Evolutionary conservation across 345 rosid species (phyloP).

Genomic region (Fremontodendron californicum): DNA sequence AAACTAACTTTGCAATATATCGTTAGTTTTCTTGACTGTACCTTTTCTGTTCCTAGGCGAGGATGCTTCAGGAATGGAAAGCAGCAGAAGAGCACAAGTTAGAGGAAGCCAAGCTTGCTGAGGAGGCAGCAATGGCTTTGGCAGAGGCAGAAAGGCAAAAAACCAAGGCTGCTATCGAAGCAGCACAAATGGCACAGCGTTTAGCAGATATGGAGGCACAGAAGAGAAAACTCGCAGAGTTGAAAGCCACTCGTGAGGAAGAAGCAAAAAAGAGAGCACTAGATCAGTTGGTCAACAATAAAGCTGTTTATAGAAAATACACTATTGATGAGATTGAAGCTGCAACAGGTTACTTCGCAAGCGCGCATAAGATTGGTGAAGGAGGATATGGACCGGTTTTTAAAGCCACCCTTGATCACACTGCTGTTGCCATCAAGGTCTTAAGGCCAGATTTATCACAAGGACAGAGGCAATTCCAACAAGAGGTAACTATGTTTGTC

Average conservation of each 20-base stretch:
- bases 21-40: neutral
- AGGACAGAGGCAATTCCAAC: constrained; percentile 68
- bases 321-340: constrained; percentile 53
- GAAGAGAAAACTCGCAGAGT: constrained; percentile 44
- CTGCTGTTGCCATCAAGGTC: constrained; percentile 69
- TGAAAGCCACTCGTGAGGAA: constrained; percentile 33
- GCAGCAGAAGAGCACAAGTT: constrained; percentile 27
- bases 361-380: constrained; percentile 65
- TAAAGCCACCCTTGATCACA: constrained; percentile 49
- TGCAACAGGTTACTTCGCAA: constrained; percentile 57
- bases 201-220: constrained; percentile 43
- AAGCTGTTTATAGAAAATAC: constrained; percentile 44
- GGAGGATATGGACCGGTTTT: constrained; percentile 90
- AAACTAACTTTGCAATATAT: neutral
- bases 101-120: constrained; percentile 38
- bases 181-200: constrained; percentile 32
- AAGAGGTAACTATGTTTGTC: constrained; percentile 48
- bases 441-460: constrained; percentile 68
- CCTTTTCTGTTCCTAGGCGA: constrained; percentile 32
- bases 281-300: constrained; percentile 17
- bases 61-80: constrained; percentile 34
- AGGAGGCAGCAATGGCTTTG: constrained; percentile 38
- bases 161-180: constrained; percentile 37
- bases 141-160: constrained; percentile 43
- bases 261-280: constrained; percentile 25